These are phyloP conservation scores for Zygotorulaspora danielsina DNA, from an alignment of 805 yeast species.

Conservation along the genomic window DNA sequence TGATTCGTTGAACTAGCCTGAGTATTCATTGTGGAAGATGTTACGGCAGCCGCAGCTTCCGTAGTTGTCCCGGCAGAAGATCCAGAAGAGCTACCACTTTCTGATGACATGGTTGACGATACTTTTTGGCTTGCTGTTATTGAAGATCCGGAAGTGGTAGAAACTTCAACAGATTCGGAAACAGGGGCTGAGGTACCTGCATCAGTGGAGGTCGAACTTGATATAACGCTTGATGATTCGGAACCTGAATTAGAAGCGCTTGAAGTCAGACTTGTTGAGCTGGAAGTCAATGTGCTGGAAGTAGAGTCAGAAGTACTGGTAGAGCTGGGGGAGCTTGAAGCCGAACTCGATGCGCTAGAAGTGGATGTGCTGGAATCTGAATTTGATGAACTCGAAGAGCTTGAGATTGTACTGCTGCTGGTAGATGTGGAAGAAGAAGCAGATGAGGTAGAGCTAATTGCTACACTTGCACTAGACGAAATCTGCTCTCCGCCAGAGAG, in stretches of 20 bases:
- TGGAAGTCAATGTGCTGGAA: constrained; percentile 8
- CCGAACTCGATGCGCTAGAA: constrained; percentile 10
- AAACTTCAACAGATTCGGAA: constrained; percentile 3
- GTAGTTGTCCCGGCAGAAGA: not conserved
- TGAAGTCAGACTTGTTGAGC: constrained; percentile 14
- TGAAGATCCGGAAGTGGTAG: no score
- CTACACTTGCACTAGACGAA: constrained; percentile 12
- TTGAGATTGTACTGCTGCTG: constrained; percentile 10
- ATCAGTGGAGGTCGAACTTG: constrained; percentile 5
- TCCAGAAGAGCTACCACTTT: not conserved
- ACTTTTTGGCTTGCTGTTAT: no score
- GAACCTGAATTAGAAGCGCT: constrained; percentile 13
- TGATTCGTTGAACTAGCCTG: not conserved
- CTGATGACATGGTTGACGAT: not conserved
- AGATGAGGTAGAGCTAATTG: constrained; percentile 14
- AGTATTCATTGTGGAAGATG: constrained; percentile 1
- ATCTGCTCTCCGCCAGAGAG: constrained; percentile 27
- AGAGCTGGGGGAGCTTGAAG: constrained; percentile 9
- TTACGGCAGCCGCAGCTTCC: constrained; percentile 1
- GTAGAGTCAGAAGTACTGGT: constrained; percentile 10
- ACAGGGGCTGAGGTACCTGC: constrained; percentile 4
- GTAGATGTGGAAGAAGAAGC: constrained; percentile 12
- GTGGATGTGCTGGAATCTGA: constrained; percentile 12
- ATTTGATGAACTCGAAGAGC: constrained; percentile 8
- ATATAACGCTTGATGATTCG: constrained; percentile 5